Evolutionary conservation across 352 stramenopile species (phyloP).

Genomic region (Globisporangium sylvaticum): DNA sequence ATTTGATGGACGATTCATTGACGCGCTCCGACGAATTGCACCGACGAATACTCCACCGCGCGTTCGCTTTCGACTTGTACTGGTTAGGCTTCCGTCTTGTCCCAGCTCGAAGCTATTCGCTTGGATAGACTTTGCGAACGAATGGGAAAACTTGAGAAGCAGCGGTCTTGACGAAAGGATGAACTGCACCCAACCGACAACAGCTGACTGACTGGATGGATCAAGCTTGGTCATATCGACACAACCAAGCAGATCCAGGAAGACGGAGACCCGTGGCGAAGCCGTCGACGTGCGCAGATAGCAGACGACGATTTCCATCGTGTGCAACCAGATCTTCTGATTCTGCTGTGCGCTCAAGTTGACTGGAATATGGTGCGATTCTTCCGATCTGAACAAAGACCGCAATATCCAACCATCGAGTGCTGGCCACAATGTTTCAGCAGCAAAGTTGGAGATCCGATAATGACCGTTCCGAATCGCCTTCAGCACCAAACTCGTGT

Average conservation of each 20-base stretch:
- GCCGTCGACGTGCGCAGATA: slow-evolving; percentile 11
- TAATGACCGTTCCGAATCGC: slow-evolving; percentile 23
- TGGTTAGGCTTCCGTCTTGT: slow-evolving; percentile 12
- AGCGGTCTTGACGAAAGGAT: slow-evolving; percentile 14
- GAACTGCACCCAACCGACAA: slow-evolving; percentile 12
- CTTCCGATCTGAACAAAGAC: slow-evolving; percentile 12
- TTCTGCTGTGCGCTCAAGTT: not conserved
- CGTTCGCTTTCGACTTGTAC: slow-evolving; percentile 17
- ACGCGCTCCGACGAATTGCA: not conserved
- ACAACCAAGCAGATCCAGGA: slow-evolving; percentile 12
- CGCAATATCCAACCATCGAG: slow-evolving; percentile 18
- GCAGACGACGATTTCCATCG: slow-evolving; percentile 9
- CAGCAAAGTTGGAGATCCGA: slow-evolving; percentile 25
- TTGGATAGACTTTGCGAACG: slow-evolving; percentile 13
- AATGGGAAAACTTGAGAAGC: slow-evolving; percentile 15
- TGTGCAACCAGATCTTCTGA: slow-evolving; percentile 7
- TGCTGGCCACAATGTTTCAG: slow-evolving; percentile 33
- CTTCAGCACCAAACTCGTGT: slow-evolving; percentile 22
- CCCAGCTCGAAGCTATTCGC: slow-evolving; percentile 16
- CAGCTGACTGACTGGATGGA: not conserved
- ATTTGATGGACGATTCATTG: not conserved
- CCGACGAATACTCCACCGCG: slow-evolving; percentile 9
- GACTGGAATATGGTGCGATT: slow-evolving; percentile 7
- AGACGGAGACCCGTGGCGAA: not conserved
- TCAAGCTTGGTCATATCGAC: slow-evolving; percentile 12